Evolutionary conservation across 441 rosid species (phyloP), one percentile per base, ranked within the genome.

Genomic region (Omphalea diandra): DNA sequence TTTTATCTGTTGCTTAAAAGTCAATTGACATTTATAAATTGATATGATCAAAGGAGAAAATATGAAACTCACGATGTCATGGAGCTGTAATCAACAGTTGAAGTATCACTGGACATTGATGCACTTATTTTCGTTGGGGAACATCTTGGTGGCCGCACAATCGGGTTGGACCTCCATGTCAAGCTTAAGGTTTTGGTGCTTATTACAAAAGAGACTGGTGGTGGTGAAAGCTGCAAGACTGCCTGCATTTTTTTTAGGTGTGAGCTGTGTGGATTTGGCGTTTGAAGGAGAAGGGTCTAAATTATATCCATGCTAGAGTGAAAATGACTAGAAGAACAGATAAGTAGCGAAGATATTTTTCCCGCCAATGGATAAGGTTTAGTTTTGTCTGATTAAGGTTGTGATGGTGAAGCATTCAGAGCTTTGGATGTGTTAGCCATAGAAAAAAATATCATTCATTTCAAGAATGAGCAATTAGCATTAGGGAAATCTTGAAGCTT

Each of bases 31-130:
- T 18, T 7, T 8, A 36, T 5, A 32, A 1, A 26, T 18, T 32
- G 11, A 43, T n/a, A n/a, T 29, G 20, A 6, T 24, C 3, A 59
- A 58, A 41, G 60, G 35, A 7, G 31, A 26, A 61, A 71, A 60
- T 10, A n/a, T n/a, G 5, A 47, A 43, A 67, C 75, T 79, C 76
- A 81, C 85, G 87, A 84, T 61, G 71, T 33, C 26, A 17, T 18
- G 75, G 88, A 79, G 77, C 71, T 84, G 76, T 84, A 86, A 73
- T 84, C 86, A 55, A 74, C 83, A 7, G 76, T 63, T 32, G 83
- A 73, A 46, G 68, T 18, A 44, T 84, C 86, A 5, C 43, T 0
- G n/a, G 63, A 2, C 5, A 5, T 69, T n/a, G 79, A 71, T 17
- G 73, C 29, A 64, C 43, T 66, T 38, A 72, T 79, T 70, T 64